phyloP scores from a whole-genome alignment of 345 rosid genomes.

The Pistacia integerrima region DNA sequence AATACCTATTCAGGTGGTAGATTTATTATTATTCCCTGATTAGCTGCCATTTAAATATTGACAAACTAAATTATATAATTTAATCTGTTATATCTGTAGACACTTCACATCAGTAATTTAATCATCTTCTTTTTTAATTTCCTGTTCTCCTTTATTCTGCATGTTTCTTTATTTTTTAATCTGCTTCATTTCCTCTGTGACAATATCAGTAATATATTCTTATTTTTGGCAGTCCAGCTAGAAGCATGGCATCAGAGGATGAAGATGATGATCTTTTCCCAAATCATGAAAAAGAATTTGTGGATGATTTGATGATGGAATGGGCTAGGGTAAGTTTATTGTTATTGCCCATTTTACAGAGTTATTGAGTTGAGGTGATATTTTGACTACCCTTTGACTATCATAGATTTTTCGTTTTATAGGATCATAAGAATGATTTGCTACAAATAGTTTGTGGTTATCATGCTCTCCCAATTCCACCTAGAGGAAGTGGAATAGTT shows the following conservation, averaged over 20 bases:
- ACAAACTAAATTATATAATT: slow-evolving; percentile 6
- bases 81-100: not conserved
- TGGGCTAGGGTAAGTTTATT: slow-evolving; percentile 86
- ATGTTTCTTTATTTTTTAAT: not conserved
- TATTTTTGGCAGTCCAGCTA: slow-evolving; percentile 92
- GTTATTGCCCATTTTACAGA: slow-evolving; percentile 14
- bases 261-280: slow-evolving; percentile 64
- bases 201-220: slow-evolving; percentile 40
- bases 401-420: slow-evolving; percentile 26
- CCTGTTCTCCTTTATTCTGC: not conserved
- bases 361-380: slow-evolving; percentile 9
- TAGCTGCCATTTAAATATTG: not conserved
- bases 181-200: not conserved
- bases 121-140: not conserved
- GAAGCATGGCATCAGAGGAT: slow-evolving; percentile 72
- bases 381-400: slow-evolving; percentile 20
- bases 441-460: slow-evolving; percentile 85
- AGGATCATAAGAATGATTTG: slow-evolving; percentile 84
- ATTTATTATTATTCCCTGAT: slow-evolving; percentile 12
- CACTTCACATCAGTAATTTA: not conserved
- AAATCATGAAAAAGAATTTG: slow-evolving; percentile 54
- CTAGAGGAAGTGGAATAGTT: slow-evolving; percentile 63
- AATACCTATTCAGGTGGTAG: slow-evolving; percentile 75
- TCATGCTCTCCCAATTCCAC: slow-evolving; percentile 70
- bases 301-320: slow-evolving; percentile 72